phyloP scores from a whole-genome alignment of 768 basidiomycete genomes.

The Fomitopsis serialis region DNA sequence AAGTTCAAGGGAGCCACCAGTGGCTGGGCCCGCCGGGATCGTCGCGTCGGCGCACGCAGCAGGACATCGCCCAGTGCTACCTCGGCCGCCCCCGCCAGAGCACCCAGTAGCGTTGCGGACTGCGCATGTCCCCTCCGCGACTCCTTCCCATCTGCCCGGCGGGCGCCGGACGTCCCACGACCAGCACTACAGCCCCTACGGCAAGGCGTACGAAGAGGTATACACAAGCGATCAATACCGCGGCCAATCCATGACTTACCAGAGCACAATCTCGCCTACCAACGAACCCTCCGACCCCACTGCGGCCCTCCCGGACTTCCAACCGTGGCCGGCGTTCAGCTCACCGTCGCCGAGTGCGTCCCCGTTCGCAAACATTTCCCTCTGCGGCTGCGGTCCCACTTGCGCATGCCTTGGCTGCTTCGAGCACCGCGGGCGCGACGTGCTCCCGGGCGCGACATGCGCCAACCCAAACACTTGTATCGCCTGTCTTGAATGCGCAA shows the following conservation, averaged over 20 bases:
- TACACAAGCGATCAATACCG: conserved; percentile 27
- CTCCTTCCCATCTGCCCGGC: conserved; percentile 29
- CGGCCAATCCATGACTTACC: no score
- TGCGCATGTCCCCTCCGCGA: conserved; percentile 45
- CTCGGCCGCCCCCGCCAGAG: conserved; percentile 37
- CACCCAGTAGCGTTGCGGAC: conserved; percentile 24
- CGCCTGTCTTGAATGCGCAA: conserved; percentile 61
- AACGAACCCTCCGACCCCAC: background rate
- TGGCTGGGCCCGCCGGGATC: conserved; percentile 17
- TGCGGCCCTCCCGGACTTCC: background rate
- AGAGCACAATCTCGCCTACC: background rate
- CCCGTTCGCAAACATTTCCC: conserved; percentile 28
- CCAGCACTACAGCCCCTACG: conserved; percentile 59
- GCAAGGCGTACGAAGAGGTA: conserved; percentile 54
- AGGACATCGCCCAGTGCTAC: conserved; percentile 55
- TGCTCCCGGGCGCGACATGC: conserved; percentile 21
- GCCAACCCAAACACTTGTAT: conserved; percentile 32
- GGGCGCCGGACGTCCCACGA: conserved; percentile 46
- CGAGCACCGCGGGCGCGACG: conserved; percentile 38
- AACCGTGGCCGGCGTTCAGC: background rate
- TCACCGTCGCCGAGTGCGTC: conserved; percentile 4
- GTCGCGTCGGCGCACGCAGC: conserved; percentile 17
- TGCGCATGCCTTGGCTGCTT: conserved; percentile 64
- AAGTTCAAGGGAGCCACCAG: conserved; percentile 1
- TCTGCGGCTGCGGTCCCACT: conserved; percentile 57